A percentile compares a stretch with the other conserved stretches of the same genome.
Conservation (phyloP, 2,329 filamentous ascomycete genomes). For the Fusarium tupiense region DNA sequence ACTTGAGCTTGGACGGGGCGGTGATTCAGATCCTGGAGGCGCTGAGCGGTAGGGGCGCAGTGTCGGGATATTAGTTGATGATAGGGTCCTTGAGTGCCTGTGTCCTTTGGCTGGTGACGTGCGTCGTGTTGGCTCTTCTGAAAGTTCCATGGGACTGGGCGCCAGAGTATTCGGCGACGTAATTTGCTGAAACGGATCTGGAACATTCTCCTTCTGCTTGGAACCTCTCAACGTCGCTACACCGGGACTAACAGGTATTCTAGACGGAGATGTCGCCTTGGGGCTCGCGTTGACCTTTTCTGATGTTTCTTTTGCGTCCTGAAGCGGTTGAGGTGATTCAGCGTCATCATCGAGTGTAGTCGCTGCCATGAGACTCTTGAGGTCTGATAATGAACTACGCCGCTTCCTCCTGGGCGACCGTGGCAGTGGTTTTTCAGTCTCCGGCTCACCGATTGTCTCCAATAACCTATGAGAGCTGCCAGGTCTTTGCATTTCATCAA, state of each 20-base stretch:
- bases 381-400: conserved; percentile 89
- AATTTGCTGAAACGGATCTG: conserved; percentile 36
- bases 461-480: conserved; percentile 66
- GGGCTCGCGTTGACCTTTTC: conserved; percentile 65
- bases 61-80: conserved; percentile 64
- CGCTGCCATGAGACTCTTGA: conserved; percentile 74
- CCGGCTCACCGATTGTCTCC: conserved; percentile 69
- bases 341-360: conserved; percentile 59
- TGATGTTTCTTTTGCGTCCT: conserved; percentile 63
- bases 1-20: conserved; percentile 35
- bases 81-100: conserved; percentile 61
- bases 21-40: conserved; percentile 41
- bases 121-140: conserved; percentile 24
- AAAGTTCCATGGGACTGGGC: conserved; percentile 29
- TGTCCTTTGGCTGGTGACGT: conserved; percentile 43
- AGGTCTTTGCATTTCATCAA: conserved; percentile 67
- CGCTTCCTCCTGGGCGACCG: conserved; percentile 77
- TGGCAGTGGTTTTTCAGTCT: conserved; percentile 51
- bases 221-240: conserved; percentile 53
- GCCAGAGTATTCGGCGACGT: conserved; percentile 12
- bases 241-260: conserved; percentile 62
- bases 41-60: conserved; percentile 54
- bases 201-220: conserved; percentile 58
- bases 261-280: conserved; percentile 56
- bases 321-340: conserved; percentile 58